These are phyloP conservation scores for Periglandula ipomoeae DNA, from an alignment of 2,329 filamentous ascomycete genomes.

Conservation along the genomic window DNA sequence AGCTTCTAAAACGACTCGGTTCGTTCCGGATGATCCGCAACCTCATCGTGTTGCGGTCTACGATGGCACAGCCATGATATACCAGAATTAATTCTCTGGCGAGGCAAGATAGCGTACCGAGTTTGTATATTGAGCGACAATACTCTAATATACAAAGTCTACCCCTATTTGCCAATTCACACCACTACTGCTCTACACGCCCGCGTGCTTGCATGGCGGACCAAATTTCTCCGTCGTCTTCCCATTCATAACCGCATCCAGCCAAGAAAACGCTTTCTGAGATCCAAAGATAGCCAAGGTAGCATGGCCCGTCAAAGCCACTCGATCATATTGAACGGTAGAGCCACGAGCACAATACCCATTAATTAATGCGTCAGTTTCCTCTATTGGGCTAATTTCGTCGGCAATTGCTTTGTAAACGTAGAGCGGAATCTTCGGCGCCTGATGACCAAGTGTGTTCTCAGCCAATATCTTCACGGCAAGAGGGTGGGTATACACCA, in stretches of 20 bases:
- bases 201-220: too few relatives aligned
- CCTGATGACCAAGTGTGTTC: not conserved
- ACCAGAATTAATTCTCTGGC: too few relatives aligned
- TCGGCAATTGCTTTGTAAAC: conserved; percentile 1
- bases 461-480: not conserved
- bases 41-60: too few relatives aligned
- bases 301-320: not conserved
- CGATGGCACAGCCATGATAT: too few relatives aligned
- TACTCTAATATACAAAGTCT: too few relatives aligned
- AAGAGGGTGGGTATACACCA: not conserved
- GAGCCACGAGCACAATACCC: not conserved
- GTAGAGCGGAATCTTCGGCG: not conserved
- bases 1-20: too few relatives aligned
- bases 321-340: not conserved
- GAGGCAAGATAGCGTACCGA: too few relatives aligned
- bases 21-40: too few relatives aligned
- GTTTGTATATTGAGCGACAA: too few relatives aligned
- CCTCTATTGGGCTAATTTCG: conserved; percentile 1
- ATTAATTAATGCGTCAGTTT: not conserved
- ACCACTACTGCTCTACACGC: too few relatives aligned
- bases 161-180: too few relatives aligned
- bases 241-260: not conserved
- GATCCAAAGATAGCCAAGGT: not conserved
- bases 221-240: not conserved
- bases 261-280: not conserved